A percentile compares a stretch with the other conserved stretches of the same genome.
phyloP scores from a whole-genome alignment of 179 eudicot genomes.

The Nepenthes alata region DNA sequence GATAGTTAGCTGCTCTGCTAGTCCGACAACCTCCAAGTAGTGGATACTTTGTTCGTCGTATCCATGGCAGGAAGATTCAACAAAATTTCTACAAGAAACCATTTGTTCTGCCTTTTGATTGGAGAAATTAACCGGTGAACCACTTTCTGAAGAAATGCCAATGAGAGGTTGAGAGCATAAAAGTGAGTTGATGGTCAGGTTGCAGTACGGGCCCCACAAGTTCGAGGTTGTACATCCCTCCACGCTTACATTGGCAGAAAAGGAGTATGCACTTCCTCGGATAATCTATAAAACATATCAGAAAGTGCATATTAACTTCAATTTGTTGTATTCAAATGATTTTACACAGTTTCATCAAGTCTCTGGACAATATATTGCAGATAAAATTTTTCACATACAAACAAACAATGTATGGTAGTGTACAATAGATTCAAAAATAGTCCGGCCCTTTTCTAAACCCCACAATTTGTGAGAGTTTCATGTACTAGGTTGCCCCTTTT shows the following conservation, averaged over 20 bases:
- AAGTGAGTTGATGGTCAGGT: constrained; percentile 55
- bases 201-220: constrained; percentile 68
- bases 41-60: constrained; percentile 33
- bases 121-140: constrained; percentile 7
- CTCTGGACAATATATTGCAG: not conserved
- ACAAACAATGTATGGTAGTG: too few relatives aligned
- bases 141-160: constrained; percentile 17
- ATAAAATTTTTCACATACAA: too few relatives aligned
- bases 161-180: constrained; percentile 32
- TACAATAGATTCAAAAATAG: too few relatives aligned
- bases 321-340: not conserved
- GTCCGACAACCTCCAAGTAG: constrained; percentile 48
- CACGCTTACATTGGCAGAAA: constrained; percentile 63
- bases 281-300: constrained; percentile 46
- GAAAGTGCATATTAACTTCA: constrained; percentile 1
- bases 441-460: too few relatives aligned
- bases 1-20: constrained; percentile 40
- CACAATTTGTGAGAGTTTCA: too few relatives aligned
- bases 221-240: constrained; percentile 58
- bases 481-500: too few relatives aligned
- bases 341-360: not conserved
- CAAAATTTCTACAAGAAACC: constrained; percentile 38
- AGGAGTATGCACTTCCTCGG: constrained; percentile 57
- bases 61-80: constrained; percentile 37
- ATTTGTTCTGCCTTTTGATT: constrained; percentile 23